These are phyloP conservation scores for Phytophthora pluvialis DNA, from an alignment of 352 stramenopile genomes.

Conservation along the genomic window DNA sequence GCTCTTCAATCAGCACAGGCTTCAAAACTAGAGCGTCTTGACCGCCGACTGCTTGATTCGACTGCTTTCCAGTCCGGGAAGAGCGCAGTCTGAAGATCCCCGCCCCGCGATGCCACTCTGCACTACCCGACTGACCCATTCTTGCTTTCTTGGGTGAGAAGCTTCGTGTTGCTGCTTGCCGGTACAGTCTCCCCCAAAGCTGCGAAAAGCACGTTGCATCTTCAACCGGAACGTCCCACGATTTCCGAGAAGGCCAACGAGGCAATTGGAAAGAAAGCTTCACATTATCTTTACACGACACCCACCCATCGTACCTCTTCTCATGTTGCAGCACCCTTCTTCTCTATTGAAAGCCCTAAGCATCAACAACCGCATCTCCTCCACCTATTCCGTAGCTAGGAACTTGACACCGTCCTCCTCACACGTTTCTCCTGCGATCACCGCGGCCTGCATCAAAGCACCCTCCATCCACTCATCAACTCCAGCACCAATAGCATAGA, in stretches of 20 bases:
- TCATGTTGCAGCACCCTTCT: background rate
- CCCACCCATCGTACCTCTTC: slow-evolving; percentile 19
- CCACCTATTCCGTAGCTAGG: slow-evolving; percentile 58
- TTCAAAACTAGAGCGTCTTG: no score
- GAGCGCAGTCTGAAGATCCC: no score
- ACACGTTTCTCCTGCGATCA: slow-evolving; percentile 82
- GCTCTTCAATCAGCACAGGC: no score
- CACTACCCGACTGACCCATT: no score
- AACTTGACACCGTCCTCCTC: slow-evolving; percentile 91
- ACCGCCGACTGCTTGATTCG: no score
- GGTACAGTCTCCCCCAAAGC: background rate
- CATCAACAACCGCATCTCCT: no score
- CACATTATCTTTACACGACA: slow-evolving; percentile 30
- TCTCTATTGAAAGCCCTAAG: slow-evolving; percentile 10
- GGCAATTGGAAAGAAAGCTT: slow-evolving; percentile 17
- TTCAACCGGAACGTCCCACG: background rate
- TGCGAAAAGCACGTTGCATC: slow-evolving; percentile 10
- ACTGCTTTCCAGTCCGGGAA: no score
- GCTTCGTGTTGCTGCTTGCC: no score
- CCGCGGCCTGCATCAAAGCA: slow-evolving; percentile 51
- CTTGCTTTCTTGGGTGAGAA: no score
- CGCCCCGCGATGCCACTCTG: no score
- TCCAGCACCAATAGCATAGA: background rate
- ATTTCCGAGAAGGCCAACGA: background rate
- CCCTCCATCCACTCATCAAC: background rate